Percentiles rank a stretch among this genome's conserved stretches.
phyloP scores from a whole-genome alignment of 1,139 yeast species.

The Pichia sp. region DNA sequence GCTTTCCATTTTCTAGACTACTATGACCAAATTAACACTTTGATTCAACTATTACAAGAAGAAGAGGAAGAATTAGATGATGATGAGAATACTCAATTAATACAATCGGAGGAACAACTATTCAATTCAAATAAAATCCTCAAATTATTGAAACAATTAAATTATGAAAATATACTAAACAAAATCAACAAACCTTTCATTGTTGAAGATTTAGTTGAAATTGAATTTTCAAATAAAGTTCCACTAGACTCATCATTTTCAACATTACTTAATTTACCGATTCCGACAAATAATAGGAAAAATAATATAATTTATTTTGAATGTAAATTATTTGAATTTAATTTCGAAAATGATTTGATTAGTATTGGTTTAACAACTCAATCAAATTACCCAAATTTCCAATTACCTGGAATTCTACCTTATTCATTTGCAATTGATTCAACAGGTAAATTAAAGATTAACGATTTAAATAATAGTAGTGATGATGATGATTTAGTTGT shows the following conservation, averaged over 20 bases:
- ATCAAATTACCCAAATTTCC: constrained; percentile 75
- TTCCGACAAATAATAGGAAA: constrained; percentile 52
- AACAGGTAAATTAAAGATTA: constrained; percentile 67
- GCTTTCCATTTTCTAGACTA: constrained; percentile 38
- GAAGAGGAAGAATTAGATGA: constrained; percentile 14
- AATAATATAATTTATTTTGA: constrained; percentile 68
- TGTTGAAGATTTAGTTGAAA: constrained; percentile 59
- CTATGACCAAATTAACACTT: constrained; percentile 26
- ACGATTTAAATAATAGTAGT: constrained; percentile 37
- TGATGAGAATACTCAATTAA: constrained; percentile 8
- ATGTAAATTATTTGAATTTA: constrained; percentile 51
- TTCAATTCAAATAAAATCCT: constrained; percentile 15
- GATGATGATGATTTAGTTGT: constrained; percentile 65
- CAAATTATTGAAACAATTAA: constrained; percentile 1
- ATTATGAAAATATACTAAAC: constrained; percentile 4
- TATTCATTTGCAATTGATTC: constrained; percentile 86
- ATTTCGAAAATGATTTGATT: constrained; percentile 39
- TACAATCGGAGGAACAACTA: constrained; percentile 10
- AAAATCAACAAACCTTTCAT: constrained; percentile 25
- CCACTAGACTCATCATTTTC: constrained; percentile 30
- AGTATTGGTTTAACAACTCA: constrained; percentile 78
- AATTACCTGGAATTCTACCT: constrained; percentile 78
- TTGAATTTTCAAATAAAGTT: constrained; percentile 38
- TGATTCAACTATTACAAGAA: constrained; percentile 18
- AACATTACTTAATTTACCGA: constrained; percentile 52